These are phyloP conservation scores for Xylaria cubensis DNA, from an alignment of 495 filamentous ascomycete genomes.

Conservation along the genomic window DNA sequence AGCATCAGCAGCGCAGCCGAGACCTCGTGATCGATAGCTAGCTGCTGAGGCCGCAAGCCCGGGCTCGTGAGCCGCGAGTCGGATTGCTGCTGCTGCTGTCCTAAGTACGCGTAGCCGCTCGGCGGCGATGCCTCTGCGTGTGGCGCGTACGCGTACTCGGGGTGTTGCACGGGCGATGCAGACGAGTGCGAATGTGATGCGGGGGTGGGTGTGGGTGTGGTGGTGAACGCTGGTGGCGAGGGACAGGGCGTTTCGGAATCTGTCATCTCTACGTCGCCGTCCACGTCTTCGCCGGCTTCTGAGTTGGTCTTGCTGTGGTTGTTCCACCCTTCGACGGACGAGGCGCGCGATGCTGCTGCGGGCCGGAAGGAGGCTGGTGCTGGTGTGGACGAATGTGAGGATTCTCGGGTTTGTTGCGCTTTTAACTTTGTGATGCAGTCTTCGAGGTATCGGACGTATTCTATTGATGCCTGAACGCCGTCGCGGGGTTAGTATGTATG, in stretches of 20 bases:
- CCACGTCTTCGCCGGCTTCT: slow-evolving; percentile 34
- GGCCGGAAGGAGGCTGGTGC: slow-evolving; percentile 4
- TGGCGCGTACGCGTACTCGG: slow-evolving; percentile 19
- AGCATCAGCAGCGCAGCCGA: slow-evolving; percentile 83
- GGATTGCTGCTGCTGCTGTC: neutral
- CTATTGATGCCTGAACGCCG: slow-evolving; percentile 79
- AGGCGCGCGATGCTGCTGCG: neutral
- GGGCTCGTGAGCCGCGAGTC: slow-evolving; percentile 58
- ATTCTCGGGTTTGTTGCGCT: slow-evolving; percentile 51
- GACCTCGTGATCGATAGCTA: slow-evolving; percentile 74
- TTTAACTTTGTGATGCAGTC: slow-evolving; percentile 86
- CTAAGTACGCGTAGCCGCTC: neutral
- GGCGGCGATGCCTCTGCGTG: slow-evolving; percentile 39
- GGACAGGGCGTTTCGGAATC: slow-evolving; percentile 38
- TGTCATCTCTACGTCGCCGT: slow-evolving; percentile 59
- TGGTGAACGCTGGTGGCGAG: slow-evolving; percentile 43
- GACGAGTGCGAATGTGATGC: slow-evolving; percentile 57
- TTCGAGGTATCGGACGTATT: slow-evolving; percentile 94
- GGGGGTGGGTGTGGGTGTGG: slow-evolving; percentile 29
- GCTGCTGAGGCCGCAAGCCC: slow-evolving; percentile 47
- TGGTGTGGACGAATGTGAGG: neutral
- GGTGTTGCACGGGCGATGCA: slow-evolving; percentile 42
- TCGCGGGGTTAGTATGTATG: neutral
- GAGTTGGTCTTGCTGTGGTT: neutral
- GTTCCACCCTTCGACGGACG: neutral